A percentile compares a stretch with the other conserved stretches of the same genome.
phyloP scores from a whole-genome alignment of 2,329 filamentous ascomycete genomes.

The Lecanicillium sp. region DNA sequence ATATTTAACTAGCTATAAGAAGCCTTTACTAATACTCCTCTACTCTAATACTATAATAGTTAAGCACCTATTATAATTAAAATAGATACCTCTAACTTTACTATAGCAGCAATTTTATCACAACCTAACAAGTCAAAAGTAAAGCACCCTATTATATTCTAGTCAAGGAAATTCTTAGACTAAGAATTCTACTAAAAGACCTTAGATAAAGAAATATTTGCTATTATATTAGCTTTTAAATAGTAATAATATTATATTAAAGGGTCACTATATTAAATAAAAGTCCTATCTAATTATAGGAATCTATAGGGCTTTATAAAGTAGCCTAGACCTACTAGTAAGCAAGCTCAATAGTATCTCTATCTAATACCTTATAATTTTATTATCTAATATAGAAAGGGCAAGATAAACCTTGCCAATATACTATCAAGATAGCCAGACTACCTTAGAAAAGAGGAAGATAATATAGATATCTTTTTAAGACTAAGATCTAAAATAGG shows the following conservation, averaged over 20 bases:
- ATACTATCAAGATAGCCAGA: background rate
- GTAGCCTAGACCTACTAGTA: background rate
- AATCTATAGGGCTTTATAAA: conserved; percentile 6
- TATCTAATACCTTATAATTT: conserved; percentile 5
- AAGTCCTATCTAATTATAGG: conserved; percentile 3
- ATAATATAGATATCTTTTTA: too few species aligned
- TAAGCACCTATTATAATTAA: background rate
- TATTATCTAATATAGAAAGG: conserved; percentile 2
- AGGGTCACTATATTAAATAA: background rate
- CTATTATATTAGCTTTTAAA: conserved; percentile 5
- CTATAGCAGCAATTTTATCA: too few species aligned
- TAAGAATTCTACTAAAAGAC: background rate
- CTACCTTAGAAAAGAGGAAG: too few species aligned
- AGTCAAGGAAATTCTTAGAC: background rate
- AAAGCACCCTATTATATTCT: background rate
- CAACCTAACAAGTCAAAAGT: background rate
- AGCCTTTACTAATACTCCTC: background rate
- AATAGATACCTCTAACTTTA: background rate
- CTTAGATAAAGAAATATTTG: background rate
- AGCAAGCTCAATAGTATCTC: background rate
- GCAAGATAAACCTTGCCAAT: conserved; percentile 1
- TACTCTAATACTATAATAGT: background rate
- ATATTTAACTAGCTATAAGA: too few species aligned
- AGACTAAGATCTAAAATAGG: too few species aligned
- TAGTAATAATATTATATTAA: conserved; percentile 15